Base-by-base conservation (phyloP, 768 basidiomycete genomes). In the Hortiboletus campestris region DNA sequence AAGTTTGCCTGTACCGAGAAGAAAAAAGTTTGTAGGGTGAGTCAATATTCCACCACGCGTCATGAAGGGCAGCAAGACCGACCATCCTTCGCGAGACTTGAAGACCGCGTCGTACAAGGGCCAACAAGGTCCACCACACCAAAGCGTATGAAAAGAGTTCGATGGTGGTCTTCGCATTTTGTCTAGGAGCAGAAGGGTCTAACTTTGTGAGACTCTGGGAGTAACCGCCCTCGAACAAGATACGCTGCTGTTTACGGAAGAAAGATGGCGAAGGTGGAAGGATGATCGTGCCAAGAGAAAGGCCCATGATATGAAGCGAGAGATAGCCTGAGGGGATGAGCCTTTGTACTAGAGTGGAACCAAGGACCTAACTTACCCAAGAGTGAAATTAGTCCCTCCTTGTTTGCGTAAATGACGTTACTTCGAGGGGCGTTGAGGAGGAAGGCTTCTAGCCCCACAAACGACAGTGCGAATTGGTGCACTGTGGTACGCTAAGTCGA, bases 381-480 rank as follows among this genome's bases (percentile, higher is more conserved):
- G 19, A 96, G 77, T 1, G 91, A 94, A 32, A 88, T 77, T 20
- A 99, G 66, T 0, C 97, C 97, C 69, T 99, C 97, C 66, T 97
- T 97, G 76, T 99, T 98, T 19, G 84, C 80, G 34, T 82, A 84
- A 34, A 98, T 60, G 4, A 95, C 45, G 34, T 79, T 78, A 11
- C 72, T 75, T 9, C 96, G 83, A 3, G 84, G 81, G 0, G 84
- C 81, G 1, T 81, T 67, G 28, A 96, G 76, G 5, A 91, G 80
- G 72, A 85, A 93, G 0, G 72, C 45, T 63, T 86, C 80, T 7
- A 94, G 70, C 1, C 81, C 77, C 8, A 78, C 72, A 10, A 66
- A 65, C 3, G 84, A 82, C 8, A 98, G 76, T 0, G 78, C 63
- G 7, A 82, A 46, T 68, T 97, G 89, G 47, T 98, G 94, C 1